Base-by-base conservation (phyloP, 2,329 filamentous ascomycete species). In the Talaromyces albobiverticillius region DNA sequence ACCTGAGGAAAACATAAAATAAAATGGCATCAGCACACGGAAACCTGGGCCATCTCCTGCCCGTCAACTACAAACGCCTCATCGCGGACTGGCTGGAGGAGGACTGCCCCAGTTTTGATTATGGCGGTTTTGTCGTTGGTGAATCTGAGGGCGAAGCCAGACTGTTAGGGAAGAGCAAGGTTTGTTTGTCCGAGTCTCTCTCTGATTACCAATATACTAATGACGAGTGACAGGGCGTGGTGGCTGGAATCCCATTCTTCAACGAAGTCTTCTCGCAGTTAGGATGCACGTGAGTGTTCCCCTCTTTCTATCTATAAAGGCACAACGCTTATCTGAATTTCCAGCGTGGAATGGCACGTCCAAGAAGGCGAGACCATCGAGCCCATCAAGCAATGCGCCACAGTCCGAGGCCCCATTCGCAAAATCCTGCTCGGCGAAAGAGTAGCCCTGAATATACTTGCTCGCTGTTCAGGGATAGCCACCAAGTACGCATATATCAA, bases 31-130 rank as follows among this genome's bases (percentile, higher is more conserved):
- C 80, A 11, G 68, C 71, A 48, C 77, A 85, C 62, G 84, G 84
- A 59, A 79, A 81, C 54, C 77, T 84, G 31, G 79, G 82, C 16
- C 84, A 95, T 70, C 83, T 97, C 60, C 85, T 97, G 41, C 92
- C 93, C 0, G 82, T 86, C 20, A 88, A 86, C 59, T 96, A 90
- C 84, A 95, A 93, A 71, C 81, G 85, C 47, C 82, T 86, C 61
- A 84, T 96, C 59, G 82, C 86, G 22, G 76, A 82, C 65, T 99
- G 94, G 94, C 87, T 96, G 13, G 89, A 91, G 66, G 94, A 99
- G 75, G 94, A 99, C 76, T 95, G 91, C 3, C 94, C 94, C 4
- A 94, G 90, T 51, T 93, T 96, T 74, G 94, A 99, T 79, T 96
- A 96, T 71, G 94, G 90, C 65, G 94, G 94, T 57, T 99, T 95